Evolutionary conservation across 371 early-diverging fungal genomes (phyloP), one percentile per base, ranked within the genome.

Genomic region (Syncephalastrum contaminatum): DNA sequence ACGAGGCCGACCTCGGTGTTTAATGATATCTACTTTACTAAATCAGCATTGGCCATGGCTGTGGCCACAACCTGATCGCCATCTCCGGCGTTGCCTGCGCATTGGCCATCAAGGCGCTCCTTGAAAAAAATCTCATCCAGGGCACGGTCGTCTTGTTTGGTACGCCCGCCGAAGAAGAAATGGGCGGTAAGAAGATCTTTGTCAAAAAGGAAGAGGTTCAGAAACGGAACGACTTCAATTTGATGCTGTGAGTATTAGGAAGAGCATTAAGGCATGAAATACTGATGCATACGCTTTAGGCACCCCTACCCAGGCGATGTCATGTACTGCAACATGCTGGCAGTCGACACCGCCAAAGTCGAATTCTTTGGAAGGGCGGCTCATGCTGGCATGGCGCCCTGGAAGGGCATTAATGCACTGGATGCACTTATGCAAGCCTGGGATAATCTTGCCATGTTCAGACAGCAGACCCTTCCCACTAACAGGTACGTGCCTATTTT

Each of bases 121-220:
- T 89, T 58, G 74, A 85, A 47, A 51, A 64, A 30, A 71, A 74
- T 25, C 43, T 74, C 15, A 58, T 90, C 39, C 52, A 70, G 8
- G 90, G 86, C 15, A 68, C 70, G 14, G 83, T 91, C 47, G 80
- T 70, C 42, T 67, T 92, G 44, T 88, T 85, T 77, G 93, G 92
- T 18, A 89, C 90, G 2, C 92, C 93, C 4, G 91, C 88, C 4
- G 92, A 93, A 64, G 89, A 92, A 65, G 72, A 75, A 0, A 65
- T 66, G 0, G 85, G 85, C 27, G 92, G 91, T 25, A 93, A 93
- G 61, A 81, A 88, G 43, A 61, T 58, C 2, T 80, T 93, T 77
- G 67, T 88, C 21, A 57, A 86, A 14, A 48, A 66, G 2, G 86
- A 85, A 4, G 84, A 81, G 10, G 82, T 91, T 53, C 63, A 86